Percentiles rank a stretch among this genome's conserved stretches.
Conservation (phyloP, 768 basidiomycete genomes). For the Termitomyces sp. region DNA sequence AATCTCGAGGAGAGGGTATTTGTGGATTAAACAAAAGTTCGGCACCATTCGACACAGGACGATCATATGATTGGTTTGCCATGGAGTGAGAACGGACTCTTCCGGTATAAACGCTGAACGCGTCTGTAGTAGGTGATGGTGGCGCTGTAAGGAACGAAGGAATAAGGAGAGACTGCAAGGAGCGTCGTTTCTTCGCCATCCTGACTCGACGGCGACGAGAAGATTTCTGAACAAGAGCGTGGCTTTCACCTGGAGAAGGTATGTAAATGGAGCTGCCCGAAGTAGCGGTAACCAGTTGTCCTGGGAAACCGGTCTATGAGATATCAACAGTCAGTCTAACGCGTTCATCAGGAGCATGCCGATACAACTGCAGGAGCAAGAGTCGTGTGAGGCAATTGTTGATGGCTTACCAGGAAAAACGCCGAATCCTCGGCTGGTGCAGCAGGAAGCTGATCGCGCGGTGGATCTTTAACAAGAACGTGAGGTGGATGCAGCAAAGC, state of each 20-base stretch:
- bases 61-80: conserved; percentile 13
- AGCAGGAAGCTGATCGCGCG: conserved; percentile 24
- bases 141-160: conserved; percentile 41
- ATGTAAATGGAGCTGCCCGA: conserved; percentile 13
- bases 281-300: conserved; percentile 2
- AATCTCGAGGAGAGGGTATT: conserved; percentile 17
- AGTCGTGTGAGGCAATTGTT: conserved; percentile 6
- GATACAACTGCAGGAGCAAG: background rate
- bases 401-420: conserved; percentile 26
- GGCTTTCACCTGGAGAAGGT: conserved; percentile 7
- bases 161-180: conserved; percentile 49
- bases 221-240: conserved; percentile 3
- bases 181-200: conserved; percentile 50
- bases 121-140: conserved; percentile 20
- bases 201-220: conserved; percentile 15
- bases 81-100: conserved; percentile 23
- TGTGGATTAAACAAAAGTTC: conserved; percentile 17
- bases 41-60: conserved; percentile 1
- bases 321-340: conserved; percentile 14
- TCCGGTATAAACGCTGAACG: conserved; percentile 13
- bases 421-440: conserved; percentile 17
- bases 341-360: conserved; percentile 12
- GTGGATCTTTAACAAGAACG: conserved; percentile 27
- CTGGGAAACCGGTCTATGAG: conserved; percentile 18
- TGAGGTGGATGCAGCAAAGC: conserved; percentile 4